Base-by-base conservation (phyloP, 1,284 basidiomycete genomes). In the Papiliotrema fonsecae region DNA sequence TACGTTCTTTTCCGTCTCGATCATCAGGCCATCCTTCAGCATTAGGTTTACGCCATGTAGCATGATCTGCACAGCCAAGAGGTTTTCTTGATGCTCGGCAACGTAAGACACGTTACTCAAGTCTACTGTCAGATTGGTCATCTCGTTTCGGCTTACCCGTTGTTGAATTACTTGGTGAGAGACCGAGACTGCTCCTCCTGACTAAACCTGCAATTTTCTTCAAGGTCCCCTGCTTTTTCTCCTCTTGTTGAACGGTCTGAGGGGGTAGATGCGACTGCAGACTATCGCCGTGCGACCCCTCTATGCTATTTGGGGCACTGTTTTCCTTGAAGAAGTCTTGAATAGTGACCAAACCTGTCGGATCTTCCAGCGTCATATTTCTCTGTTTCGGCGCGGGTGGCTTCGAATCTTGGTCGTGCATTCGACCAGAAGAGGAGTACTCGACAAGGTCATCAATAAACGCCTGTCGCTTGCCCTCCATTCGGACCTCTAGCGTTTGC, bases 41-140 rank as follows among this genome's bases (percentile, higher is more conserved):
- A 60, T 50, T 11, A 58, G 26, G n/a, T 54, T 56, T 22, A 62
- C 54, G 42, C 72, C 57, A 51, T 74, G 60, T 18, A 70, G 51
- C 65, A 88, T 87, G 7, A 87, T 78, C 34, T 88, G 77, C 19
- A 90, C 78, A 48, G 84, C 82, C 19, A 82, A 81, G 0, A 92
- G 78, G 47, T 82, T 86, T 64, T 90, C 87, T 66, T 91, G 87
- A 62, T 87, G 80, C 67, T 92, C 89, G 3, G 87, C 87, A 27
- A 91, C 79, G 61, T 87, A 90, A 1, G 57, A 47, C 5, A 68
- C 43, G 24, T 37, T 52, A 28, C 41, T 42, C 4, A 47, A 3
- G 46, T 60, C 61, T 61, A 36, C 9, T 14, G 42, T 47, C 25
- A 21, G 18, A 16, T n/a, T 25, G 2, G 21, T 42, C 3, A 21